phyloP scores from a whole-genome alignment of 2,329 filamentous ascomycete genomes.

The Penicillium decumbens region DNA sequence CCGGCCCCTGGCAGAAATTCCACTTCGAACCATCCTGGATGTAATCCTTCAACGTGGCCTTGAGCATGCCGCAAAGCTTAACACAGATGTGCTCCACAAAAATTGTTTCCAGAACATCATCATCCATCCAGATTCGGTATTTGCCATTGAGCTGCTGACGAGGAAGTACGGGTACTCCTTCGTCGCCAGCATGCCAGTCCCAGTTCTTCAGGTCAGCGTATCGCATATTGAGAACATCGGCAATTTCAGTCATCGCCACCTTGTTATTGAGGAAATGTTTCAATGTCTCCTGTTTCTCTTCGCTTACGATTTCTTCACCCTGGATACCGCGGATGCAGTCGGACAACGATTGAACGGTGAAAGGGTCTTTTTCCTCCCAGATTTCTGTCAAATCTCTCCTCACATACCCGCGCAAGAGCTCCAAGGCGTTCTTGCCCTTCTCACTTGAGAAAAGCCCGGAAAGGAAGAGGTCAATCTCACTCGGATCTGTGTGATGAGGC shows the following conservation, averaged over 20 bases:
- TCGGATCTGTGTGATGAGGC: background rate
- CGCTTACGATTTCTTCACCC: background rate
- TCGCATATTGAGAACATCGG: background rate
- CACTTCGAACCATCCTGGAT: background rate
- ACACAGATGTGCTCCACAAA: conserved; percentile 42
- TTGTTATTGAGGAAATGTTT: background rate
- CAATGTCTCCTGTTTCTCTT: background rate
- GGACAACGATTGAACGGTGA: background rate
- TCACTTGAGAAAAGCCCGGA: background rate
- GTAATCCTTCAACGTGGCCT: background rate
- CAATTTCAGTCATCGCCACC: background rate
- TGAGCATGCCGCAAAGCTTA: background rate
- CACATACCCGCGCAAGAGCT: background rate
- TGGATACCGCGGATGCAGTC: background rate
- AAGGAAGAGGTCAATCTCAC: background rate
- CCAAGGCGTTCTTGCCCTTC: background rate
- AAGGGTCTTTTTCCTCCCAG: background rate
- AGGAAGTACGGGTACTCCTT: conserved; percentile 43
- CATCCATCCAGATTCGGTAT: conserved; percentile 46
- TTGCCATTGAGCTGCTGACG: conserved; percentile 44
- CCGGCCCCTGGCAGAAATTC: background rate
- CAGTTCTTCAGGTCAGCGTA: conserved; percentile 37
- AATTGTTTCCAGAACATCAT: conserved; percentile 46
- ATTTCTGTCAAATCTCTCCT: background rate
- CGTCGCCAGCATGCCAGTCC: conserved; percentile 42